Percentiles rank a stretch among this genome's conserved stretches.
These are phyloP conservation scores for Solanum sparsipilum DNA, from an alignment of 257 asterid species.

Conservation along the genomic window DNA sequence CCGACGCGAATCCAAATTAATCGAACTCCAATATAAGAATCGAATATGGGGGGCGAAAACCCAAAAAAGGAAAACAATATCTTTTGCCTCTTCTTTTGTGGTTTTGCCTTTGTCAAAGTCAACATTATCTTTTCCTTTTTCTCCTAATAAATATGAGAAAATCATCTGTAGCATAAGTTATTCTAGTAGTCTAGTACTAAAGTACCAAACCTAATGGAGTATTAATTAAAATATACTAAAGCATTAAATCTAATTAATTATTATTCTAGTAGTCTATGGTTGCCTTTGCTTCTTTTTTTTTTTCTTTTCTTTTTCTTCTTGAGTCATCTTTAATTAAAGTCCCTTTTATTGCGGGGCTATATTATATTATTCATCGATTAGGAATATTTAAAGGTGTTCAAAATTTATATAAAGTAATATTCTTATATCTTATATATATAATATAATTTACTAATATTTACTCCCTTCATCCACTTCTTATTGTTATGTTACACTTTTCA, in stretches of 20 bases:
- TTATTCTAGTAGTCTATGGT: neutral
- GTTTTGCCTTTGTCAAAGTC: neutral
- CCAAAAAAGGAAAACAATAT: neutral
- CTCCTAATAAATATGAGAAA: neutral
- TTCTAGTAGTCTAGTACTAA: neutral
- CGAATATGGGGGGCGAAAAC: too few relatives aligned
- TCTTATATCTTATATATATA: too few relatives aligned
- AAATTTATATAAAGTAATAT: neutral
- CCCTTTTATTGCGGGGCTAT: neutral
- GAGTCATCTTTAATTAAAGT: neutral
- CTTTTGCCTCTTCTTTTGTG: neutral
- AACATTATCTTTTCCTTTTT: neutral
- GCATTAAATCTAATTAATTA: neutral
- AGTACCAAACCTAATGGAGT: neutral
- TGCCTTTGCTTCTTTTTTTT: neutral
- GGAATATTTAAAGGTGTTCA: neutral
- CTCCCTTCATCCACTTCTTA: too few relatives aligned
- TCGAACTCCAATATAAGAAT: too few relatives aligned
- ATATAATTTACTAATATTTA: neutral
- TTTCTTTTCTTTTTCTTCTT: neutral
- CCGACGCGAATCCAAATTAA: fast-evolving
- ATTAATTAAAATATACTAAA: neutral
- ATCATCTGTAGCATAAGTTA: neutral
- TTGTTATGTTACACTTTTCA: too few relatives aligned
- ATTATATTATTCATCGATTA: neutral